Percentiles rank a stretch among this genome's conserved stretches.
Conservation (phyloP, 2,329 filamentous ascomycete genomes). For the Neophaeococcomyces aloes region DNA sequence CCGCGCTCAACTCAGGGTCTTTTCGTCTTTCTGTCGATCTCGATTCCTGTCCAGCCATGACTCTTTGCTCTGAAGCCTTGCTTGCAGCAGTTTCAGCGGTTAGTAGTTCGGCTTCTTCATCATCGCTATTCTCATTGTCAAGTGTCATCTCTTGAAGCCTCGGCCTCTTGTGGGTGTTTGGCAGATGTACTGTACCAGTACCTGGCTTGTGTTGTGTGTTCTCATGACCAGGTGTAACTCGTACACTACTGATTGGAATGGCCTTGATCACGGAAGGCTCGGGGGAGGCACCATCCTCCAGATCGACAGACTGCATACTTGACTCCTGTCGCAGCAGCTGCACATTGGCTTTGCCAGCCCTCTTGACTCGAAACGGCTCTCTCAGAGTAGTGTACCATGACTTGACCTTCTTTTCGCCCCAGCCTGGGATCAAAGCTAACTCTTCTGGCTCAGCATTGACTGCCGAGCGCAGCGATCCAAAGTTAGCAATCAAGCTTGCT, state of each 20-base stretch:
- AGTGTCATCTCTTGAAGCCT: constrained; percentile 12
- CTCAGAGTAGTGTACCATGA: constrained; percentile 72
- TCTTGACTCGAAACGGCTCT: constrained; percentile 71
- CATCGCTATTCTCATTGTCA: constrained; percentile 26
- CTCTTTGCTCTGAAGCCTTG: no score
- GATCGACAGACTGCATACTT: constrained; percentile 6
- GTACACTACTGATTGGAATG: constrained; percentile 23
- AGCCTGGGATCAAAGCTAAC: constrained; percentile 72
- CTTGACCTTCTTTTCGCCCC: constrained; percentile 91
- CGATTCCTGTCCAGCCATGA: no score
- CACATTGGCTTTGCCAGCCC: constrained; percentile 50
- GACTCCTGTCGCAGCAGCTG: constrained; percentile 18
- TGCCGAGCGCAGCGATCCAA: constrained; percentile 77
- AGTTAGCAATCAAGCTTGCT: constrained; percentile 77
- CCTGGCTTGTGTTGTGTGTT: neutral
- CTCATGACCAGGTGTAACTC: constrained; percentile 11
- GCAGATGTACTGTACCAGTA: neutral
- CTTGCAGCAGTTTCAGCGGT: constrained; percentile 23
- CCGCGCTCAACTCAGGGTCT: no score
- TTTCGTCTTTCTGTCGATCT: no score
- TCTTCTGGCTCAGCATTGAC: constrained; percentile 83
- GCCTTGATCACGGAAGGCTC: constrained; percentile 16
- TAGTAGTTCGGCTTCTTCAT: constrained; percentile 39
- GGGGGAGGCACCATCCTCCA: constrained; percentile 19
- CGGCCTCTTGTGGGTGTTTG: constrained; percentile 13